Base-by-base conservation (phyloP, 257 asterid species). In the Primulina eburnea region DNA sequence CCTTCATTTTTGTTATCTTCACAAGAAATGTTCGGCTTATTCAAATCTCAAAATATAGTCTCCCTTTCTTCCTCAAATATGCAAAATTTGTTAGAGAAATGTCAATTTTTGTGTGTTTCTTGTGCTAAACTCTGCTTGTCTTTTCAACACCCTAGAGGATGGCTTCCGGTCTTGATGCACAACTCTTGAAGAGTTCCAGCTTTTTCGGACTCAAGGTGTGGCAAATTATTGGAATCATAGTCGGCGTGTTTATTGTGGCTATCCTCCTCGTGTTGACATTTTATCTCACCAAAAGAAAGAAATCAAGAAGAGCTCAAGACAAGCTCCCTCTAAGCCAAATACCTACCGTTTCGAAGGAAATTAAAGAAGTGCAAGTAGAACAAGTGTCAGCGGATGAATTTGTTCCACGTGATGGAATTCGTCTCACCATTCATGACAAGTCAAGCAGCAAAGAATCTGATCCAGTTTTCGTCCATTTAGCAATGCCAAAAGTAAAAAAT, bases 351-450 rank as follows among this genome's bases (percentile, higher is more conserved):
- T 82, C 85, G 17, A 84, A 84, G 62, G 89, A 84, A 77, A 84
- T 84, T 66, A 82, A 79, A 72, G 87, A 84, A 69, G 83, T 84
- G 32, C 75, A 81, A 37, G 87, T 84, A 17, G 87, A 82, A 72
- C 85, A 84, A 70, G 77, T 73, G n/a, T 70, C 89, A 11, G 60
- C 81, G 26, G 73, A 75, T 38, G 80, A 75, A 59, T 82, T 75
- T 71, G 61, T 78, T 64, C 83, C 83, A 17, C 67, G 70, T 0
- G 86, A 81, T 28, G 84, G 81, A 43, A 71, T 79, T 57, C 84
- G 70, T 65, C 86, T 79, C 60, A 75, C 85, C 26, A 71, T 84
- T 71, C 85, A 82, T 21, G 82, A 84, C 65, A 84, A 84, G 68
- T 70, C 78, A 21, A 65, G 83, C 34, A 78, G 73, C 14, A 77